Evolutionary conservation across 106 monocot species (phyloP).

Genomic region (Vanilla planifolia): DNA sequence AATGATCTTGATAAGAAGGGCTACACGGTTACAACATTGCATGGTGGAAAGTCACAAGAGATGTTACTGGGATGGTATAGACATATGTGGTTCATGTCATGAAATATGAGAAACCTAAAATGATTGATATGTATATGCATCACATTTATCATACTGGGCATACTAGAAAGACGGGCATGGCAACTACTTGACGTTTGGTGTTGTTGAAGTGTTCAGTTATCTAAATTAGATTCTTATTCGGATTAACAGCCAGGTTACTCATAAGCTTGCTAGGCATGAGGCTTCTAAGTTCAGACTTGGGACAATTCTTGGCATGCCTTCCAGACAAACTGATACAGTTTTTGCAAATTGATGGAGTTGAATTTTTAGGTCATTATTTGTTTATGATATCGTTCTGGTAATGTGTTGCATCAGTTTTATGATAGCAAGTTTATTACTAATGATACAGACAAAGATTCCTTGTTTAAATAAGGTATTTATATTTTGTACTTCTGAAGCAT

Average conservation of each 20-base stretch:
- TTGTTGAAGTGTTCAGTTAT: conserved; percentile 89
- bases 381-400: conserved; percentile 2
- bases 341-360: conserved; percentile 36
- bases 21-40: conserved; percentile 79
- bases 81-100: conserved; percentile 98
- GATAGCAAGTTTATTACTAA: neutral
- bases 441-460: neutral
- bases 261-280: conserved; percentile 89
- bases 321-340: conserved; percentile 83
- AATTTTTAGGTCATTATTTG: neutral
- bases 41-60: conserved; percentile 98
- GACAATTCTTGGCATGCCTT: conserved; percentile 75
- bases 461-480: conserved; percentile 3
- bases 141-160: conserved; percentile 92
- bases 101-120: conserved; percentile 84
- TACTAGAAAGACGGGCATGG: conserved; percentile 86
- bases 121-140: conserved; percentile 88
- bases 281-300: conserved; percentile 97
- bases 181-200: conserved; percentile 78
- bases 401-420: neutral
- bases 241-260: conserved; percentile 84
- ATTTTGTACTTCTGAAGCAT: neutral
- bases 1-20: conserved; percentile 87
- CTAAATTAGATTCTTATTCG: conserved; percentile 98
- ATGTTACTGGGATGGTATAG: conserved; percentile 96